Percentiles rank a stretch among this genome's conserved stretches.
These are phyloP conservation scores for Solanum sejunctum DNA, from an alignment of 257 asterid genomes.

Conservation along the genomic window DNA sequence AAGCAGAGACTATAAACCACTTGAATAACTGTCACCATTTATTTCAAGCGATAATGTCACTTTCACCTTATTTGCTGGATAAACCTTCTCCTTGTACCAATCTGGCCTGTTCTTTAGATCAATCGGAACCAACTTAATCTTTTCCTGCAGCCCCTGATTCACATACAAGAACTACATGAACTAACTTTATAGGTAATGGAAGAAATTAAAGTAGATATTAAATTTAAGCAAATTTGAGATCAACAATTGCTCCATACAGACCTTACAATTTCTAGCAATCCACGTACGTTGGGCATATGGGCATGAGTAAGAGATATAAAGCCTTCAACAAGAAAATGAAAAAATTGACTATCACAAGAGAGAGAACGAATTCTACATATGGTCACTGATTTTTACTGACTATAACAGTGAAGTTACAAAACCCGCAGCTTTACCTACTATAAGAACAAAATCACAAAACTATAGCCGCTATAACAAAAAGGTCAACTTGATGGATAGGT, in stretches of 20 bases:
- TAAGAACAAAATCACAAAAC: neutral
- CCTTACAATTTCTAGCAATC: conserved; percentile 79
- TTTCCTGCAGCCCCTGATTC: conserved; percentile 64
- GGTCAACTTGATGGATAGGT: neutral
- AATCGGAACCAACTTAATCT: conserved; percentile 60
- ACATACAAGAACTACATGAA: conserved; percentile 3
- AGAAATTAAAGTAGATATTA: neutral
- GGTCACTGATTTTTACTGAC: neutral
- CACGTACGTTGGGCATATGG: conserved; percentile 86
- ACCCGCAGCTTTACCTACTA: neutral
- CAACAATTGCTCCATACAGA: conserved; percentile 1
- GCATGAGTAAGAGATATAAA: conserved; percentile 68
- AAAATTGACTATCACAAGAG: neutral
- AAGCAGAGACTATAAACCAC: neutral
- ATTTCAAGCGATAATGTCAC: neutral
- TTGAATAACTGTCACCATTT: neutral
- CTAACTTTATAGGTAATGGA: neutral
- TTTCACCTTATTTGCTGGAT: conserved; percentile 69
- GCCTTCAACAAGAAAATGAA: conserved; percentile 36
- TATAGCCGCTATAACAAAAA: neutral
- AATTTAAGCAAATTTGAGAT: neutral
- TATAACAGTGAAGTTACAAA: neutral
- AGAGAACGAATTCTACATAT: neutral
- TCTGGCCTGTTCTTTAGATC: conserved; percentile 70
- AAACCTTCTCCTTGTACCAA: conserved; percentile 90